Evolutionary conservation across 1,284 basidiomycete genomes (phyloP).

Genomic region (Microbotryum saponariae): DNA sequence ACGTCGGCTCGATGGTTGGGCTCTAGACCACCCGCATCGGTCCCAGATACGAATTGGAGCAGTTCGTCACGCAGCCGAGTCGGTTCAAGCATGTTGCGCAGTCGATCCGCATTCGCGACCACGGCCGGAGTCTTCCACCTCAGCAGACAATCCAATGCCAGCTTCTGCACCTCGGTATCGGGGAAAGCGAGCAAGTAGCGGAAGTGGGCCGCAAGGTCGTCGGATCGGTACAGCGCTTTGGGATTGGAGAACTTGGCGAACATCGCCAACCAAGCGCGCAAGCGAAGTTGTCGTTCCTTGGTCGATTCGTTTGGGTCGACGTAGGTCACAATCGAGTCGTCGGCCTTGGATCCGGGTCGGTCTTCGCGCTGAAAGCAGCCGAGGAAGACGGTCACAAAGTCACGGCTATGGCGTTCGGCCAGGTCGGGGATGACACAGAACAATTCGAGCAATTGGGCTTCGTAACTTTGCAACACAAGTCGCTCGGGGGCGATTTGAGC

Average conservation of each 20-base stretch:
- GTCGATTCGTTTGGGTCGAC: constrained; percentile 27
- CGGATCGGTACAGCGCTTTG: constrained; percentile 68
- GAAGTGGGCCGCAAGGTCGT: constrained; percentile 62
- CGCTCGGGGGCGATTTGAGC: constrained; percentile 56
- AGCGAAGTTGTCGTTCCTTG: constrained; percentile 44
- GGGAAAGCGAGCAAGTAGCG: constrained; percentile 73
- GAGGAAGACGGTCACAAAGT: constrained; percentile 71
- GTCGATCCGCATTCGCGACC: constrained; percentile 56
- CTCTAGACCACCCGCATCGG: constrained; percentile 51
- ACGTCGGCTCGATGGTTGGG: constrained; percentile 58
- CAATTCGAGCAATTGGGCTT: constrained; percentile 64
- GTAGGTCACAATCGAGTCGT: constrained; percentile 17
- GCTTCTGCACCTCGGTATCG: constrained; percentile 67
- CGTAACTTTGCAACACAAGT: constrained; percentile 67
- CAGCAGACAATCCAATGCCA: constrained; percentile 70
- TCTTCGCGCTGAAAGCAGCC: constrained; percentile 43
- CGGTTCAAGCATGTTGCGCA: constrained; percentile 71
- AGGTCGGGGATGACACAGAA: constrained; percentile 60
- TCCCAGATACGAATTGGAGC: constrained; percentile 57
- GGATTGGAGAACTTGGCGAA: constrained; percentile 87
- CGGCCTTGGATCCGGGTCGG: constrained; percentile 33
- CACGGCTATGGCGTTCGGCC: constrained; percentile 74
- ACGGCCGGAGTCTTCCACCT: constrained; percentile 73
- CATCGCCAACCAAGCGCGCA: constrained; percentile 70
- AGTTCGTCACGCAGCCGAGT: constrained; percentile 84